phyloP scores from a whole-genome alignment of 495 filamentous ascomycete genomes.

The Penicillium canariense region DNA sequence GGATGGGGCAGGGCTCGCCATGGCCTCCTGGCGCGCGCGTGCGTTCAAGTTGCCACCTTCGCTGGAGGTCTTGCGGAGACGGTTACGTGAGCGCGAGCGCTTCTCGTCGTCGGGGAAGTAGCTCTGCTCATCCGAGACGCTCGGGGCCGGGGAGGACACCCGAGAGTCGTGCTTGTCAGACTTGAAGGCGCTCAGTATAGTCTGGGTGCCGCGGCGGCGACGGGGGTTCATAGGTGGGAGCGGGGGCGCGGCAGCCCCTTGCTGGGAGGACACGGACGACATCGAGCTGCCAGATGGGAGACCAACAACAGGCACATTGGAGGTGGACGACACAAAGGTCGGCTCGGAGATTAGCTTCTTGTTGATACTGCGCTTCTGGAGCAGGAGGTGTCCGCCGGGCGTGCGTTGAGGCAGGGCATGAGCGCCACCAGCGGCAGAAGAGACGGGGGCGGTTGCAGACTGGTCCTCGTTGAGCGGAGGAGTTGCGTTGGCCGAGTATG shows the following conservation, averaged over 20 bases:
- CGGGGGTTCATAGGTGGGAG: constrained; percentile 71
- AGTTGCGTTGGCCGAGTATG: constrained; percentile 54
- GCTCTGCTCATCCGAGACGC: constrained; percentile 43
- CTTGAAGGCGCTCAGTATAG: constrained; percentile 52
- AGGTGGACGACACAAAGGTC: constrained; percentile 73
- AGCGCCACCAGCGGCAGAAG: constrained; percentile 15
- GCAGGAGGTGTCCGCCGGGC: constrained; percentile 28
- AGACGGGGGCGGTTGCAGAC: constrained; percentile 16
- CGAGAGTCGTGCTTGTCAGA: constrained; percentile 36
- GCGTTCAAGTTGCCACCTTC: constrained; percentile 45
- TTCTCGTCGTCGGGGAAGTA: constrained; percentile 53
- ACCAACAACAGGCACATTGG: constrained; percentile 64
- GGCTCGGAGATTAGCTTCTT: constrained; percentile 83
- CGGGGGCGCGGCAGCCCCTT: constrained; percentile 50
- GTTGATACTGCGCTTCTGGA: constrained; percentile 63
- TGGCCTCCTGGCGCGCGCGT: constrained; percentile 42
- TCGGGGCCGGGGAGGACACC: constrained; percentile 25
- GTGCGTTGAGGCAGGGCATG: constrained; percentile 29
- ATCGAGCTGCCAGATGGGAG: constrained; percentile 42
- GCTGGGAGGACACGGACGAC: neutral
- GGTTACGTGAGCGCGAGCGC: constrained; percentile 41
- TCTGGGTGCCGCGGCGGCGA: constrained; percentile 56
- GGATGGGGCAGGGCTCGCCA: constrained; percentile 32
- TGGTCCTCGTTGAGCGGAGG: constrained; percentile 50
- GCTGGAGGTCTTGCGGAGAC: constrained; percentile 54